Conservation (phyloP, 352 stramenopile genomes). For the Phytophthora tubulina region DNA sequence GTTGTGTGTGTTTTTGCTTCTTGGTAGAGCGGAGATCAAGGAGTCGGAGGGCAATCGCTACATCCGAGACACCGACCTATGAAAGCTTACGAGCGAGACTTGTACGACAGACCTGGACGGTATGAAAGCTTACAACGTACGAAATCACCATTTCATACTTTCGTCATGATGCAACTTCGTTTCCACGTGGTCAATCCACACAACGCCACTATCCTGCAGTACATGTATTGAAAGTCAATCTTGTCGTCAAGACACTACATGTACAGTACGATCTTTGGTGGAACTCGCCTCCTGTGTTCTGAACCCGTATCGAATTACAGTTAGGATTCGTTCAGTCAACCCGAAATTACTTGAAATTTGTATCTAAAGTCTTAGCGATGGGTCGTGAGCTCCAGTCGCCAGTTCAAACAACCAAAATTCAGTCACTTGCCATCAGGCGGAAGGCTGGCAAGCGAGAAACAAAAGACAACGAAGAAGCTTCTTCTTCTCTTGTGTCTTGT, state of each 20-base stretch:
- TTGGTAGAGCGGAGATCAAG: conserved; percentile 84
- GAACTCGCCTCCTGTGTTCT: background rate
- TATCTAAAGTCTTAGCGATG: conserved; percentile 20
- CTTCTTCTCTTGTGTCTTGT: background rate
- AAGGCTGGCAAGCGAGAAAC: conserved; percentile 1
- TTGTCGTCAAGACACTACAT: background rate
- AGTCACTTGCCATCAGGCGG: conserved; percentile 8
- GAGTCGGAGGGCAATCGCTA: conserved; percentile 91
- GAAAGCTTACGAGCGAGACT: background rate
- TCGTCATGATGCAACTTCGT: too few species aligned
- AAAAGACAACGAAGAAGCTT: background rate
- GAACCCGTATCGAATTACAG: background rate
- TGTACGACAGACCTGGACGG: background rate
- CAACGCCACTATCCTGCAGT: conserved; percentile 1
- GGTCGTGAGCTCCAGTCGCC: conserved; percentile 11
- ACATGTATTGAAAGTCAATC: background rate
- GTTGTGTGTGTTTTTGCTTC: background rate
- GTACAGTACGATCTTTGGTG: background rate
- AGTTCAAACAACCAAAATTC: conserved; percentile 26
- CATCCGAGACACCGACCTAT: conserved; percentile 89
- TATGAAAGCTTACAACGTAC: background rate
- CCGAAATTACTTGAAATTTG: conserved; percentile 24
- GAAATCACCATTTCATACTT: background rate
- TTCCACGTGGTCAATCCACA: too few species aligned
- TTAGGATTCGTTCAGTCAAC: conserved; percentile 2